Evolutionary conservation across 108 stramenopile species (phyloP).

Genomic region (Cyclostephanos tholiformis): DNA sequence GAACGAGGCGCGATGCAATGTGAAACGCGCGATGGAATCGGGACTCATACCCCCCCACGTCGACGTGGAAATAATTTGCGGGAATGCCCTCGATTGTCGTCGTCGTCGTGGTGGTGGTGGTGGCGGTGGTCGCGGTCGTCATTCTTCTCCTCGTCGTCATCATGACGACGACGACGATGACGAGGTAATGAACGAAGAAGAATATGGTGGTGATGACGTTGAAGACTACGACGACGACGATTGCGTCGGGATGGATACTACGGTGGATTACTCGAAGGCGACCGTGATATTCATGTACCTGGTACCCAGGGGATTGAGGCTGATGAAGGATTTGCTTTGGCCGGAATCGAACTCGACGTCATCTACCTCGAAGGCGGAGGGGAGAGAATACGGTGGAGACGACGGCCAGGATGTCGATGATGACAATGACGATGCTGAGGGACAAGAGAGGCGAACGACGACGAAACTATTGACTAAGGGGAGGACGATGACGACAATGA

Average conservation of each 20-base stretch:
- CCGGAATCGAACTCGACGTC: no score
- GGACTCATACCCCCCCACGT: slow-evolving; percentile 47
- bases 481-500: background rate
- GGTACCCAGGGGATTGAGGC: slow-evolving; percentile 79
- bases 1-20: slow-evolving; percentile 37
- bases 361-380: background rate
- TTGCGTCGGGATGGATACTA: no score
- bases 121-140: no score
- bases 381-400: background rate
- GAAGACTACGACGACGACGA: no score
- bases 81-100: slow-evolving; percentile 84
- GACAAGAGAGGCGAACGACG: background rate
- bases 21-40: slow-evolving; percentile 30
- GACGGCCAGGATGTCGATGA: background rate
- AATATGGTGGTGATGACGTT: no score
- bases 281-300: slow-evolving; percentile 82
- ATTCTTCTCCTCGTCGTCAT: no score
- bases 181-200: no score
- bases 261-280: slow-evolving; percentile 52
- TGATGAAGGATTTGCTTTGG: slow-evolving; percentile 59
- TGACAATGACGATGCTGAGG: no score
- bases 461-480: background rate
- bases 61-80: slow-evolving; percentile 54
- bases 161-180: no score
- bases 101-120: no score